Evolutionary conservation across 441 rosid genomes (phyloP), one percentile per base, ranked within the genome.

Genomic region (Cnidoscolus chayamansa): DNA sequence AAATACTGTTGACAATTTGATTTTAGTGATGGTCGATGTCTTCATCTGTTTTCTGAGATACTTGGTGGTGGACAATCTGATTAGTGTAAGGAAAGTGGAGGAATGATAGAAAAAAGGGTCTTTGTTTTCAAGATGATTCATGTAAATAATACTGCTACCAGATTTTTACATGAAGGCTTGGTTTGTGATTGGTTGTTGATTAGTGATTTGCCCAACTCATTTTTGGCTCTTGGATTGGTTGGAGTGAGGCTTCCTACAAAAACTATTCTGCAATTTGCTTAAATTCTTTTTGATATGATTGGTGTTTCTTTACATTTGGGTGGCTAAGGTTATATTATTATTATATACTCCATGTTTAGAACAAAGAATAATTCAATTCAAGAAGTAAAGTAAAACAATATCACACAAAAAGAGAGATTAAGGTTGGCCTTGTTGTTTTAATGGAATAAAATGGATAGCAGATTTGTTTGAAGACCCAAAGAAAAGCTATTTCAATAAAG

Each of bases 71-170:
- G 68, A 63, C 76, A 51, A 32, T 58, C 62, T 59, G 56, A 5
- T 40, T 32, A 40, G 43, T 77, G 64, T 57, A 40, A 53, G 66
- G 59, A 53, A 49, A 71, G 40, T 4, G 40, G 15, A 48, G 63
- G 51, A 66, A 53, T 64, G 67, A 70, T 65, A 49, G 70, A n/a
- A 6, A 53, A 2, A 49, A n/a, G 55, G 32, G 2, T 48, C n/a
- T 69, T 71, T 45, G 32, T 12, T 65, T 31, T 59, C 71, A 53
- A 60, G 56, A 35, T 54, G 6, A 45, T 64, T 76, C 63, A 17
- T 76, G 78, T 80, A 70, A 59, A 80, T 73, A 63, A 66, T 64
- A 55, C 73, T 31, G 0, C 25, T 25, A 7, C 17, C 50, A 55
- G 19, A 67, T 17, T 58, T 75, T 63, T 47, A 51, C 57, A 54